Base-by-base conservation (phyloP, 2,329 filamentous ascomycete species). In the Cladosporium halotolerans region DNA sequence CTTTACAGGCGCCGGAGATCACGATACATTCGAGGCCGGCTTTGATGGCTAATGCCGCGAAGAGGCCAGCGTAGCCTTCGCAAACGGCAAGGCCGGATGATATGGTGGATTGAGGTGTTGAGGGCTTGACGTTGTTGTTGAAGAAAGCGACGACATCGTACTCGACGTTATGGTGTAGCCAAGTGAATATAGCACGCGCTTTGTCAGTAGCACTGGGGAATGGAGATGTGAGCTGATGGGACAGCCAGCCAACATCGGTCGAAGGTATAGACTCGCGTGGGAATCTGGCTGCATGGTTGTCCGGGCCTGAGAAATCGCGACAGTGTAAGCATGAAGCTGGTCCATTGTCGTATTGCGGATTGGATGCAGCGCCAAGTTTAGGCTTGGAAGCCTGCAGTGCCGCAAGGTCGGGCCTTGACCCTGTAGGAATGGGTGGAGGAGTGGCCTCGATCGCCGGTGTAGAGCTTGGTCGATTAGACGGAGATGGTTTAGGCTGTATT, bases 151-250 rank as follows among this genome's bases (percentile, higher is more conserved):
- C 78, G 0, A 83, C 82, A 66, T 97, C 89, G 68, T 97, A 99
- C 44, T 78, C 79, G 54, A 99, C 84, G 63, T 97, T 97, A 70
- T 97, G 85, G 70, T 97, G 92, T 39, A 91, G 83, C 93, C 93
- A 99, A 1, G 88, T 89, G 67, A 97, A 97, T 55, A 99, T 88
- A 2, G 84, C 89, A 28, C 93, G 81, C 2, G 93, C 92, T 73
- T 96, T 96, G 70, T 97, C 92, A 0, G 92, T 96, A 1, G 86
- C 92, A 0, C 89, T 96, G 1, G 82, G 72, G 65, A 97, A 96
- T 0, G 87, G 86, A 3, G 79, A 76, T 54, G 89, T 95, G 16
- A 97, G 79, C 48, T 87, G 81, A 48, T 81, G 79, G 0, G 91
- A 90, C 19, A 99, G 78, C 73, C 88, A 88, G 16, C 79, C 81